Base-by-base conservation (phyloP, 441 rosid genomes). In the Oxalis stricta region DNA sequence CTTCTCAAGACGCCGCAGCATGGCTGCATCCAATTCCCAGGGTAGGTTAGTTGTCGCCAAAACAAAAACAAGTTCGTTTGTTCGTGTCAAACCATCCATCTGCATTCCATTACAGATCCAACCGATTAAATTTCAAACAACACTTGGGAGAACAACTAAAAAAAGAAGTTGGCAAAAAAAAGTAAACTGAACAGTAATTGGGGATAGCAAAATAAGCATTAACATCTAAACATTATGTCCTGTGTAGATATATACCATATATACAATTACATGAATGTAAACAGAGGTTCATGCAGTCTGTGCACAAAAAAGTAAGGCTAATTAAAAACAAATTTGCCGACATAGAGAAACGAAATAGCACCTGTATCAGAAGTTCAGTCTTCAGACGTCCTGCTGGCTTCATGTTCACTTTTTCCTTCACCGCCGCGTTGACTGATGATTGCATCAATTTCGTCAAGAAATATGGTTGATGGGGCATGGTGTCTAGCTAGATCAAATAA, bases 301-400 rank as follows among this genome's bases (percentile, higher is more conserved):
- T 6, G 10, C 31, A 26, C 31, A 26, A 1, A 5, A 45, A 33
- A 19, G 19, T n/a, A 17, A n/a, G 12, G 5, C 11, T 24, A 20
- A 34, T 8, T 4, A 32, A 18, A 36, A 11, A 33, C 10, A 33
- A 24, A 16, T 7, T 55, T 21, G n/a, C n/a, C n/a, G n/a, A n/a
- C n/a, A n/a, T 8, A 13, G 51, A 10, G 26, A 40, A 50, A 46
- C 20, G n/a, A 50, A 48, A 63, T 45, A 46, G 48, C 56, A 82
- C 98, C 92, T 89, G 98, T 52, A 89, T 75, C 38, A 89, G 96
- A 10, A 89, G 80, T 64, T 89, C 96, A 1, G 98, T 89, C 64
- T 89, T 85, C 75, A 89, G 68, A 52, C 96, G 94, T n/a, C 71
- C 98, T 72, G 48, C 98, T 89, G 35, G 98, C 96, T 73, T 89